A percentile compares a stretch with the other conserved stretches of the same genome.
Conservation (phyloP, 2,329 filamentous ascomycete genomes). For the Aspergillus sojae region DNA sequence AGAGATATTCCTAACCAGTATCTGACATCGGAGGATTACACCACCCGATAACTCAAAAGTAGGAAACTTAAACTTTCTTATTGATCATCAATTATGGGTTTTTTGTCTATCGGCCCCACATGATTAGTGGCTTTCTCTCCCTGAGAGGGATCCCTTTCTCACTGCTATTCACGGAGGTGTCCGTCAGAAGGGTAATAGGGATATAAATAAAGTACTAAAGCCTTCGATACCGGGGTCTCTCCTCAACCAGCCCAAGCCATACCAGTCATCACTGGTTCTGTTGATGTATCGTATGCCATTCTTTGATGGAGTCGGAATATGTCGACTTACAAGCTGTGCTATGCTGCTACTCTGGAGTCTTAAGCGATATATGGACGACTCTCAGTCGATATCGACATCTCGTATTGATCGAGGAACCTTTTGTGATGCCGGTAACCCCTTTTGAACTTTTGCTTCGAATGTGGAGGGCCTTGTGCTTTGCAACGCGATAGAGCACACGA, state of each 20-base stretch:
- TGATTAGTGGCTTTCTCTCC: not conserved
- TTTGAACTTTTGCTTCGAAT: too few relatives aligned
- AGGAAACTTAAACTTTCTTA: not conserved
- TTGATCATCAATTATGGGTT: not conserved
- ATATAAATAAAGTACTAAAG: not conserved
- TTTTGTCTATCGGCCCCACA: not conserved
- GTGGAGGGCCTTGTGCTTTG: too few relatives aligned
- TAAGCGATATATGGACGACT: too few relatives aligned
- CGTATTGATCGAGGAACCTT: too few relatives aligned
- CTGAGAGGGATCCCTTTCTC: too few relatives aligned
- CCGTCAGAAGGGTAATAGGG: not conserved
- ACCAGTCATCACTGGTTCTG: not conserved
- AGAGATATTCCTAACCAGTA: not conserved
- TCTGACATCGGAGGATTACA: not conserved
- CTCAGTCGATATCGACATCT: too few relatives aligned
- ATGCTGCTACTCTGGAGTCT: too few relatives aligned
- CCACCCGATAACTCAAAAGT: not conserved
- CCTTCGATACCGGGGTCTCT: not conserved
- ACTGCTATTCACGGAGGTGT: not conserved
- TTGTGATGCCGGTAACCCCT: too few relatives aligned
- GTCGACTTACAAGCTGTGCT: too few relatives aligned
- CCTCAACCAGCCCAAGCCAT: not conserved
- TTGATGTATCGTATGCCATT: not conserved
- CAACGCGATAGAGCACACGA: too few relatives aligned
- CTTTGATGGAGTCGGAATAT: too few relatives aligned